Evolutionary conservation across 371 early-diverging fungal species (phyloP), one percentile per base, ranked within the genome.

Genomic region (Blastocladiella emersonii): DNA sequence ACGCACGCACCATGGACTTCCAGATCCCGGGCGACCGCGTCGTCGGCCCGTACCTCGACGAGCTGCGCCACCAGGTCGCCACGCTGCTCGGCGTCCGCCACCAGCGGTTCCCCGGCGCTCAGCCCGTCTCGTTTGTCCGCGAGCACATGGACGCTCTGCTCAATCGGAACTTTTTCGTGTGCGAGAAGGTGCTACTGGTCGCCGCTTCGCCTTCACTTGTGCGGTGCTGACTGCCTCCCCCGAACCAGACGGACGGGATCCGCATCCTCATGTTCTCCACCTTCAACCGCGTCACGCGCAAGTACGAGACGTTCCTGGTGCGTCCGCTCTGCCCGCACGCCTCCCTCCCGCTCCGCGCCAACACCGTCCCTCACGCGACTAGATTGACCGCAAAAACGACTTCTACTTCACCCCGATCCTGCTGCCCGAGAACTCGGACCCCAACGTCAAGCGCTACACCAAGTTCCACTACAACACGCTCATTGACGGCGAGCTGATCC

Each of bases 91-190:
- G 10, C 17, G 23, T 30, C 32, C 53, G 53, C 30, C 27, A 51
- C 7, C 8, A 30, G 8, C 30, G 30, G 32, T 95, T 93, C 74
- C 88, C 92, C 65, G 96, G 96, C 35, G 80, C 89, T 30, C 94
- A 92, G 67, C 93, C 94, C 49, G 84, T 93, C 49, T 74, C 75
- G 41, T 89, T 95, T 68, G 81, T 79, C 43, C 61, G 71, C 17
- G 71, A 74, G 30, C 88, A 91, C 71, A 62, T 93, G 7, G 65
- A 70, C 32, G 76, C 77, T 51, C 77, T 95, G 30, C 74, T 85
- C 51, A 71, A 77, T 25, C 86, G 90, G 68, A 86, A 91, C 69
- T 95, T 89, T 71, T 91, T 86, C 74, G 93, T 91, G 35, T 85
- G 86, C 66, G 94, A 93, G 65, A 92, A 92, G 57, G 57, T 57